A percentile compares a stretch with the other conserved stretches of the same genome.
Conservation (phyloP, 805 yeast species). For the Ogataea pini region DNA sequence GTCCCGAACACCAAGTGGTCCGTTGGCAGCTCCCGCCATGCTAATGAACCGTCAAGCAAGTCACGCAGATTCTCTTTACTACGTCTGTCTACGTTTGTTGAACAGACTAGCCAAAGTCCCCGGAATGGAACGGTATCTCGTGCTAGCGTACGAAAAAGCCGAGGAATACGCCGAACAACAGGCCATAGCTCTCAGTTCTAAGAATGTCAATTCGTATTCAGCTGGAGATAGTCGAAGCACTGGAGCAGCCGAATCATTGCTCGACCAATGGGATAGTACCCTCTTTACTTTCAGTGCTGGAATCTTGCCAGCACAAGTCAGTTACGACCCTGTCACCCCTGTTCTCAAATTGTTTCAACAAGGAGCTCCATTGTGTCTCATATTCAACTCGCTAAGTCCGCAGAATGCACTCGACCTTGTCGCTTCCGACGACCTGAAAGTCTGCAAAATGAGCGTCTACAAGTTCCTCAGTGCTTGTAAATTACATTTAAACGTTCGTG, state of each 20-base stretch:
- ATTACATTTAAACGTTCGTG: constrained; percentile 68
- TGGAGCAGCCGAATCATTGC: constrained; percentile 17
- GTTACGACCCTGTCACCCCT: constrained; percentile 91
- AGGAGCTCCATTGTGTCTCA: constrained; percentile 87
- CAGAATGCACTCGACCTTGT: constrained; percentile 54
- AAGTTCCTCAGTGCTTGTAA: constrained; percentile 88
- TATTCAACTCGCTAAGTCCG: constrained; percentile 70
- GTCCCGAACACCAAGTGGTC: constrained; percentile 43
- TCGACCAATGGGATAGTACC: constrained; percentile 38
- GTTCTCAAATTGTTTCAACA: constrained; percentile 85
- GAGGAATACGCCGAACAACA: constrained; percentile 74
- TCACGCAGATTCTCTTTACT: constrained; percentile 67
- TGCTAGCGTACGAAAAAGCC: constrained; percentile 63
- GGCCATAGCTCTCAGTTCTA: constrained; percentile 41
- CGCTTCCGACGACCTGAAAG: constrained; percentile 76
- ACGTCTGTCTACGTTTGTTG: constrained; percentile 60
- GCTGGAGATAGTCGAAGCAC: constrained; percentile 7
- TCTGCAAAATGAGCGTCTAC: constrained; percentile 86
- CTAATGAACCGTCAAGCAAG: constrained; percentile 65
- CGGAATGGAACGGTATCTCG: constrained; percentile 67
- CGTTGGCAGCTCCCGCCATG: constrained; percentile 43
- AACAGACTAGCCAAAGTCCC: constrained; percentile 57
- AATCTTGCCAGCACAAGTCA: constrained; percentile 67
- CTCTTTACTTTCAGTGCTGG: constrained; percentile 72
- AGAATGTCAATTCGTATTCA: constrained; percentile 4